Evolutionary conservation across 1,284 basidiomycete species (phyloP), one percentile per base, ranked within the genome.

Genomic region (Austropuccinia psidii): DNA sequence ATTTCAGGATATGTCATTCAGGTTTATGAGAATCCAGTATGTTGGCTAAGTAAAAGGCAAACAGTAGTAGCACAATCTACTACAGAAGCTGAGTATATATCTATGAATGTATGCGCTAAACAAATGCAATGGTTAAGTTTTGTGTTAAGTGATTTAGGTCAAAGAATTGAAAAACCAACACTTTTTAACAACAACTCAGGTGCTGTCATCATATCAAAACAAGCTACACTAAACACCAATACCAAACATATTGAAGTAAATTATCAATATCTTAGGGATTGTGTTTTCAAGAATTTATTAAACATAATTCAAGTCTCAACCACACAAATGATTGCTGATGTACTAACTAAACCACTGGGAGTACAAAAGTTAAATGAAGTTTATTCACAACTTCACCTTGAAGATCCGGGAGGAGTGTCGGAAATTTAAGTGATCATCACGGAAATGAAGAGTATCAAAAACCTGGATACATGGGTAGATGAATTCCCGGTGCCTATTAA

Each of bases 11-110:
- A 65, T 50, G 29, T 35, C n/a, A 50, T 65, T 11, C 31, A 24
- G 6, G 31, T 65, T 9, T 65, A 49, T 50, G 62, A 35, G 2
- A 65, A 49, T 65, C 62, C 62, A 0, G 50, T 65, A 17, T 65
- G 15, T 7, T 65, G 62, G 62, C n/a, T 33, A 19, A 37, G 43
- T 9, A 65, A 50, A 21, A 65, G 47, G 19, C 62, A 65, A 50
- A 8, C 27, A 11, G 35, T 65, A 2, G 43, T 65, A 9, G 62
- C 62, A 29, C 61, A 43, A 33, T 64, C 61, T 8, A 61, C 58
- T 4, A 41, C 37, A 5, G 39, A 39, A 24, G 58, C 58, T n/a
- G 37, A 43, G 29, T 43, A 41, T 64, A 31, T 64, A 1, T 17
- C 41, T 1, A 60, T 60, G 4, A 60, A 60, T 39, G 9, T 33